Conservation (phyloP, 1,139 yeast species). For the Geotrichum histeridarum region DNA sequence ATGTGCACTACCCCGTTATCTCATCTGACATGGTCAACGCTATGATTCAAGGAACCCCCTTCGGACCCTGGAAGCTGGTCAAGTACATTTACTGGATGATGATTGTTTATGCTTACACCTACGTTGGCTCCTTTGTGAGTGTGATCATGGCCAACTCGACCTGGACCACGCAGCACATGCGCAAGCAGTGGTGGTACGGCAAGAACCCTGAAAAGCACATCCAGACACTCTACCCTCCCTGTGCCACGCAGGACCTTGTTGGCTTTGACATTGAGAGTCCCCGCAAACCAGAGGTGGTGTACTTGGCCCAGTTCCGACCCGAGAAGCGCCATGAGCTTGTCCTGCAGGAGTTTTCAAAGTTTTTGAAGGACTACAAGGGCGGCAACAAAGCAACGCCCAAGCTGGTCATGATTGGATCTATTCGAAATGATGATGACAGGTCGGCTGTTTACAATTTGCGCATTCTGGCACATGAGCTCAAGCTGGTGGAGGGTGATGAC, state of each 20-base stretch:
- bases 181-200: constrained; percentile 52
- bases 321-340: constrained; percentile 85
- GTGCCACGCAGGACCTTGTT: constrained; percentile 58
- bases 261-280: constrained; percentile 23
- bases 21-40: constrained; percentile 72
- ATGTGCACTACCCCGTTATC: constrained; percentile 90
- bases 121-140: constrained; percentile 62
- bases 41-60: constrained; percentile 25
- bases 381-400: constrained; percentile 31
- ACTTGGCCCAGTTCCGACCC: constrained; percentile 90
- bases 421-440: constrained; percentile 65
- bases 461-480: constrained; percentile 44
- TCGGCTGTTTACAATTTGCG: constrained; percentile 51
- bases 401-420: constrained; percentile 76
- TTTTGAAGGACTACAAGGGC: constrained; percentile 30
- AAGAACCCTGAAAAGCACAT: constrained; percentile 32
- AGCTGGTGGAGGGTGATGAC: constrained; percentile 41
- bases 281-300: constrained; percentile 58
- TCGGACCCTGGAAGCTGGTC: constrained; percentile 30
- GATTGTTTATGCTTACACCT: constrained; percentile 50
- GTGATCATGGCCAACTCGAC: constrained; percentile 76
- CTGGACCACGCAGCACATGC: constrained; percentile 82
- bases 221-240: constrained; percentile 75
- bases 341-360: constrained; percentile 56
- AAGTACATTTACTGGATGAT: constrained; percentile 74